These are phyloP conservation scores for Elsinoe perseae DNA, from an alignment of 2,329 filamentous ascomycete genomes.

Conservation along the genomic window DNA sequence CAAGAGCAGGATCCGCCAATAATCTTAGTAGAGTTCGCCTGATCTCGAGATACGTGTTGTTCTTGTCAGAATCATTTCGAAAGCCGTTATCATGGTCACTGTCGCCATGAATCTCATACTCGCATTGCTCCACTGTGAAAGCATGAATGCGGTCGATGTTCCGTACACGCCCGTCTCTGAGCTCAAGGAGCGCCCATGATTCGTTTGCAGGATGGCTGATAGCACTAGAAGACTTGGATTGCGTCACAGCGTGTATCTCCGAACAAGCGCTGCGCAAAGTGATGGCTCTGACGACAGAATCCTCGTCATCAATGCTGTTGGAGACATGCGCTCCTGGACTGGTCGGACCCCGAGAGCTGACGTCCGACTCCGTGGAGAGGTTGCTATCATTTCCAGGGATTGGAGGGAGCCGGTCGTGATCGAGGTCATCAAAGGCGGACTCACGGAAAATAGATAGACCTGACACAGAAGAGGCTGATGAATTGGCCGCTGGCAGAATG, in stretches of 20 bases:
- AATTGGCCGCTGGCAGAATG: conserved; percentile 35
- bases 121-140: conserved; percentile 7
- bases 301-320: background rate
- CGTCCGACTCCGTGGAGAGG: conserved; percentile 11
- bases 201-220: background rate
- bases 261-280: conserved; percentile 10
- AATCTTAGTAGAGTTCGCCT: conserved; percentile 1
- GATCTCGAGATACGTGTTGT: conserved; percentile 13
- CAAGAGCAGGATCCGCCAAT: conserved; percentile 6
- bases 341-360: background rate
- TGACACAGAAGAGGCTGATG: conserved; percentile 44
- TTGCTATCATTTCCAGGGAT: conserved; percentile 12
- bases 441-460: conserved; percentile 43
- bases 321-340: conserved; percentile 1
- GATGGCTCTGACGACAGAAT: background rate
- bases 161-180: background rate
- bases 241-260: conserved; percentile 11
- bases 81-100: conserved; percentile 10
- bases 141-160: conserved; percentile 13
- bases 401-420: conserved; percentile 5
- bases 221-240: background rate
- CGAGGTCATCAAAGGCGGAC: conserved; percentile 5
- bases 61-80: conserved; percentile 6
- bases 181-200: conserved; percentile 10
- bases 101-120: conserved; percentile 9